Evolutionary conservation across 768 basidiomycete genomes (phyloP).

Genomic region (Hirschioporus abietinus): DNA sequence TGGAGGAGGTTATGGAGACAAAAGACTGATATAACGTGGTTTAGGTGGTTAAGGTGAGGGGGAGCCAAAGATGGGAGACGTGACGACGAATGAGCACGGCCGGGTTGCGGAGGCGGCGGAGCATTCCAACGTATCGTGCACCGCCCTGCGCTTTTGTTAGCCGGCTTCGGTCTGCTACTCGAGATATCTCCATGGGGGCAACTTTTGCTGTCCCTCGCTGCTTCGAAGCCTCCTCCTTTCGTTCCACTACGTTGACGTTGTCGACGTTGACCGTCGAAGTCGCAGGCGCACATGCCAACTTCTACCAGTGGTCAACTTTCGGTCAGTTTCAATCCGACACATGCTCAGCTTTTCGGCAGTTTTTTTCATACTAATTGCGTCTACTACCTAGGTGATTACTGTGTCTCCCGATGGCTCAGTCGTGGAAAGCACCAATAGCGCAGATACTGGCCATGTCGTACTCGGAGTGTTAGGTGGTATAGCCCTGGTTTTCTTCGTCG

Average conservation of each 20-base stretch:
- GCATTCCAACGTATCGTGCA: neutral
- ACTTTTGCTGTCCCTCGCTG: neutral
- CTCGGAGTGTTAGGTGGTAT: neutral
- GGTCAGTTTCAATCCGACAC: neutral
- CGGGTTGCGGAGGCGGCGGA: neutral
- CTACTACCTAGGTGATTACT: neutral
- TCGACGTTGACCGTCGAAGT: neutral
- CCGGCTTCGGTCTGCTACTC: neutral
- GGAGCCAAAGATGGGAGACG: neutral
- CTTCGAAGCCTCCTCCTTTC: neutral
- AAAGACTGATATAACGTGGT: neutral
- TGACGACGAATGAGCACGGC: neutral
- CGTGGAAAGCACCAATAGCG: neutral
- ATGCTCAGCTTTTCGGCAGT: neutral
- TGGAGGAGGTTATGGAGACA: neutral
- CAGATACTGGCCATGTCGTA: neutral
- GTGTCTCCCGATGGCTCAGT: neutral
- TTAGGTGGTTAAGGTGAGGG: neutral
- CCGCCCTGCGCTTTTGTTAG: slow-evolving; percentile 1
- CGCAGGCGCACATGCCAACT: neutral
- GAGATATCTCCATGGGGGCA: neutral
- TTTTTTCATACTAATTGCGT: neutral
- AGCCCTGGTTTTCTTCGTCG: neutral
- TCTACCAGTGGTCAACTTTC: neutral
- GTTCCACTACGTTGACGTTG: neutral